Conservation (phyloP, 495 filamentous ascomycete species). For the Penicillium canescens region DNA sequence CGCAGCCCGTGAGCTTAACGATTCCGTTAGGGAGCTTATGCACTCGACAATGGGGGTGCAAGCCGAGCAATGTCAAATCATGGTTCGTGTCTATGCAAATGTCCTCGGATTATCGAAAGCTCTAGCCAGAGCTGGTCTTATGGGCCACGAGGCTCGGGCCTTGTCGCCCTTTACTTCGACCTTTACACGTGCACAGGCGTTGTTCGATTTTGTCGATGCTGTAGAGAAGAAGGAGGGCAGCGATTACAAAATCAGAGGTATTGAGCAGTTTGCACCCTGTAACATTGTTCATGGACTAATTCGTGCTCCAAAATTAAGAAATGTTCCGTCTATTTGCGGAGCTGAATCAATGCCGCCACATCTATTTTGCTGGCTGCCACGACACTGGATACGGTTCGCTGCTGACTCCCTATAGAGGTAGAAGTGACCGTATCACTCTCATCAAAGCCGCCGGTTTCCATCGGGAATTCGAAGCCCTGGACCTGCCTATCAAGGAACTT, state of each 20-base stretch:
- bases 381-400: constrained; percentile 59
- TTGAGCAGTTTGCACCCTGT: background rate
- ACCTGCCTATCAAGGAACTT: constrained; percentile 43
- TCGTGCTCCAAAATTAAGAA: constrained; percentile 32
- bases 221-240: constrained; percentile 62
- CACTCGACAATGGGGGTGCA: constrained; percentile 45
- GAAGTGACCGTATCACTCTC: constrained; percentile 52
- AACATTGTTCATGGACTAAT: background rate
- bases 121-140: constrained; percentile 47
- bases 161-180: constrained; percentile 54
- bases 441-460: constrained; percentile 45
- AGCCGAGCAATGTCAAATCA: constrained; percentile 54
- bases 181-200: constrained; percentile 58
- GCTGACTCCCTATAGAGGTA: constrained; percentile 51
- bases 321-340: constrained; percentile 58
- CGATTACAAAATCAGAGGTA: constrained; percentile 60
- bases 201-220: constrained; percentile 64
- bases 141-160: constrained; percentile 52
- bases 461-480: constrained; percentile 35
- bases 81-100: constrained; percentile 64
- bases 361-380: constrained; percentile 65
- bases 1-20: constrained; percentile 54
- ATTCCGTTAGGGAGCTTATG: constrained; percentile 48
- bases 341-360: constrained; percentile 65
- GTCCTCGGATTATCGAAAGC: constrained; percentile 52